A percentile compares a stretch with the other conserved stretches of the same genome.
These are phyloP conservation scores for Alternaria tenuissima DNA, from an alignment of 2,329 filamentous ascomycete species.

Conservation along the genomic window DNA sequence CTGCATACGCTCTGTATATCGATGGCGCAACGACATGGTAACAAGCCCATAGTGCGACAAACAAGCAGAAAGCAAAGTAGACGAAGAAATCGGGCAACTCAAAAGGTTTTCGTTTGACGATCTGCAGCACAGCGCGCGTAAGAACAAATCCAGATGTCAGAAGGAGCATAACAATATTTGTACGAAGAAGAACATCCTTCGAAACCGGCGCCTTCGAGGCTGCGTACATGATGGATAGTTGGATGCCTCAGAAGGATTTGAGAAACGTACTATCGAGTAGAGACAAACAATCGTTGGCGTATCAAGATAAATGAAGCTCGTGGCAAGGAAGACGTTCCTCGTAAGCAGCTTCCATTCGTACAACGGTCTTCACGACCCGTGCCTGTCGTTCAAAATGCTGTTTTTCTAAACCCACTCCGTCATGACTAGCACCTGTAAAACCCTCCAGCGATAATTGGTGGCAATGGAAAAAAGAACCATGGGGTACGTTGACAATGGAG, in stretches of 20 bases:
- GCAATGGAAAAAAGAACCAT: not conserved
- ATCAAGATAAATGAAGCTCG: not conserved
- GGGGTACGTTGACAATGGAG: not conserved
- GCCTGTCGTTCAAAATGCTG: not conserved
- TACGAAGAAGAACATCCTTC: conserved; percentile 14
- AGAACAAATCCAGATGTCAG: conserved; percentile 23
- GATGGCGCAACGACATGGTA: conserved; percentile 46
- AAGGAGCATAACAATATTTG: conserved; percentile 24
- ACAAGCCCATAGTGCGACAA: conserved; percentile 33
- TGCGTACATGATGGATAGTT: not conserved
- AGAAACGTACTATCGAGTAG: not conserved
- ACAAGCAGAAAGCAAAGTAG: conserved; percentile 36
- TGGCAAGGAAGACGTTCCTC: not conserved
- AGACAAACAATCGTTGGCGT: not conserved
- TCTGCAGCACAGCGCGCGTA: conserved; percentile 14
- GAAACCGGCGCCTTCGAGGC: conserved; percentile 15
- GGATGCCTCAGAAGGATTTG: not conserved
- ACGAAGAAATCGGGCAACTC: conserved; percentile 32
- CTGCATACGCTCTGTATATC: conserved; percentile 43
- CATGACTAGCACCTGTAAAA: not conserved
- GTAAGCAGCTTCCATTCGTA: not conserved
- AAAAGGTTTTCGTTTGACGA: conserved; percentile 18
- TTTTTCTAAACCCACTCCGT: not conserved
- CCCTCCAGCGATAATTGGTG: not conserved
- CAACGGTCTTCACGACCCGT: not conserved